These are phyloP conservation scores for Omphalotus olearius DNA, from an alignment of 1,284 basidiomycete genomes.

Conservation along the genomic window DNA sequence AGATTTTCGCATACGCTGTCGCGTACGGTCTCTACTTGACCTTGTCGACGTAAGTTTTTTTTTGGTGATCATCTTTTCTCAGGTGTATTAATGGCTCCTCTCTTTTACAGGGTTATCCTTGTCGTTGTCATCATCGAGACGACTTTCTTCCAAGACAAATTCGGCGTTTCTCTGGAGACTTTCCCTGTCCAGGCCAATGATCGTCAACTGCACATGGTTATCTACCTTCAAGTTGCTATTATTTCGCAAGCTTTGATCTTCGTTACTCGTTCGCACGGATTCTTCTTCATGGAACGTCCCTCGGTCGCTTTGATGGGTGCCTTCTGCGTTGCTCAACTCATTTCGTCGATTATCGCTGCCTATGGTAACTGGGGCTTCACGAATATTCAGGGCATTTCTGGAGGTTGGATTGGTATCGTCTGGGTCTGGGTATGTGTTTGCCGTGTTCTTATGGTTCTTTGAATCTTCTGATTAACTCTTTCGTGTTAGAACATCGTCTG, in stretches of 20 bases:
- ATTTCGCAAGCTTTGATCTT: conserved; percentile 98
- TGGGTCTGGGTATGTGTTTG: conserved; percentile 81
- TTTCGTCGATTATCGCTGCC: conserved; percentile 93
- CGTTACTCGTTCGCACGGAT: conserved; percentile 92
- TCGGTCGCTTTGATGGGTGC: conserved; percentile 86
- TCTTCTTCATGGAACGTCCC: conserved; percentile 98
- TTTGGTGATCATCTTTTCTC: not conserved
- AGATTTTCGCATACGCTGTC: conserved; percentile 94
- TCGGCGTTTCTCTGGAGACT: conserved; percentile 62
- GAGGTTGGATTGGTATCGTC: conserved; percentile 95
- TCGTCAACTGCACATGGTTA: conserved; percentile 71
- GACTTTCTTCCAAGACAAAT: conserved; percentile 85
- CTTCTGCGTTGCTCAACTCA: conserved; percentile 90
- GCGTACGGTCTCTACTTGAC: conserved; percentile 95
- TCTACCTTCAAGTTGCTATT: conserved; percentile 93
- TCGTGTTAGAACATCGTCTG: conserved; percentile 77
- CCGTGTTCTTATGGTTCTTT: conserved; percentile 4
- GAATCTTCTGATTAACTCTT: not conserved
- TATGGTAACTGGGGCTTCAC: conserved; percentile 94
- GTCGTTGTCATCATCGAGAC: conserved; percentile 87
- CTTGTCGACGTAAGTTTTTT: conserved; percentile 71
- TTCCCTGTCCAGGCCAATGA: conserved; percentile 66
- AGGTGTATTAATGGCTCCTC: conserved; percentile 21
- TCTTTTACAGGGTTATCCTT: conserved; percentile 74
- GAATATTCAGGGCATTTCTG: conserved; percentile 70